These are phyloP conservation scores for Mycena leptocephala DNA, from an alignment of 768 basidiomycete genomes.

Conservation along the genomic window DNA sequence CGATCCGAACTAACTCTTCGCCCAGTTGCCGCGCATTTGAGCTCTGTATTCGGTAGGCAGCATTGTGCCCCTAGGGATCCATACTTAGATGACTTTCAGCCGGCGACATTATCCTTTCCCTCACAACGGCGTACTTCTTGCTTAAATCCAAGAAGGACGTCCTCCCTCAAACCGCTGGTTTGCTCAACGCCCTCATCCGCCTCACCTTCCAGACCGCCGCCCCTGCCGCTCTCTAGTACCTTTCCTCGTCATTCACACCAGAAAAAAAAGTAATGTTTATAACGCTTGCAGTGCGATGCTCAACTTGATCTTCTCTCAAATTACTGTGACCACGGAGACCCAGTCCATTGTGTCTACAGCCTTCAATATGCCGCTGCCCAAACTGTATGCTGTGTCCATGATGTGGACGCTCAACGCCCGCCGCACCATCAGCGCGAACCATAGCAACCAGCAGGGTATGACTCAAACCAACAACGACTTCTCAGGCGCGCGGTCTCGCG, in stretches of 20 bases:
- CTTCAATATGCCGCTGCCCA: conserved; percentile 1
- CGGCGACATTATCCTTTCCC: conserved; percentile 7
- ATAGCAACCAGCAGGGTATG: neutral
- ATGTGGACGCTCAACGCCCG: conserved; percentile 10
- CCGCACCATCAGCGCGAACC: neutral
- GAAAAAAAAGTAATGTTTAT: no score
- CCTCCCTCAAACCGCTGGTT: neutral
- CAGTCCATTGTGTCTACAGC: neutral
- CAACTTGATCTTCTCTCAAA: neutral
- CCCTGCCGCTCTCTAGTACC: conserved; percentile 12
- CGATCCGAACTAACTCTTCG: neutral
- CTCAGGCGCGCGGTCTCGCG: neutral
- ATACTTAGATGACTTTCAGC: neutral
- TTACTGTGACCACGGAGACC: neutral
- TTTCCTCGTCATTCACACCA: neutral
- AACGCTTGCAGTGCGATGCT: neutral
- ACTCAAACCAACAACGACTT: neutral
- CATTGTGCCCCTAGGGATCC: neutral
- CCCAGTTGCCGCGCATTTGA: neutral
- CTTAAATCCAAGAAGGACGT: neutral
- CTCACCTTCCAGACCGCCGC: conserved; percentile 19
- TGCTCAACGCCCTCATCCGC: conserved; percentile 8
- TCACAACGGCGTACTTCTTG: neutral
- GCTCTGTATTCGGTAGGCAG: neutral
- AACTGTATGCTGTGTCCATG: neutral